Conservation (phyloP, 345 rosid genomes). For the Syzygium aromaticum region DNA sequence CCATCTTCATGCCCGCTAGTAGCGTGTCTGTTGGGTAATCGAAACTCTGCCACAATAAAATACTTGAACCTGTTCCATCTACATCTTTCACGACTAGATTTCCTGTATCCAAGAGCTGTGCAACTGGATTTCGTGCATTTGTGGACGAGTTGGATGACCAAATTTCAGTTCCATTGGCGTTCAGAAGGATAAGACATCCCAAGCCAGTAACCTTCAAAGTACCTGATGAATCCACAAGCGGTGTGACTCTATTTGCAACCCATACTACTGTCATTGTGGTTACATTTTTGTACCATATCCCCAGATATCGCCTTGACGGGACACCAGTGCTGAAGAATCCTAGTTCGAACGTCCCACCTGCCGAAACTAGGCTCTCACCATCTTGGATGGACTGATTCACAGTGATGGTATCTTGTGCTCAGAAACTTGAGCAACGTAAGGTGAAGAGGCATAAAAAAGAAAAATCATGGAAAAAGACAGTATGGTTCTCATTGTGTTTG, state of each 20-base stretch:
- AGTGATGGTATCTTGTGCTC: conserved; percentile 5
- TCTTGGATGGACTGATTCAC: conserved; percentile 7
- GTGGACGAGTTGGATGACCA: conserved; percentile 1
- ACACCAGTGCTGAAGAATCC: conserved; percentile 18
- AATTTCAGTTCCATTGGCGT: not conserved
- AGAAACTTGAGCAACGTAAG: not conserved
- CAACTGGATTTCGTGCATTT: conserved; percentile 5
- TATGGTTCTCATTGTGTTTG: not conserved
- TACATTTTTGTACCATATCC: conserved; percentile 22
- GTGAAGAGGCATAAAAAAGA: no score
- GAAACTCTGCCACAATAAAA: conserved; percentile 53
- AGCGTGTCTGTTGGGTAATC: conserved; percentile 35
- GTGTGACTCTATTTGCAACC: conserved; percentile 8
- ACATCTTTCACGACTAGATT: conserved; percentile 29
- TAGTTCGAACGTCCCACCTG: conserved; percentile 12
- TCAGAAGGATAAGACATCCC: not conserved
- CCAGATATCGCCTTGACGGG: conserved; percentile 11
- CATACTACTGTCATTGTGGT: conserved; percentile 5
- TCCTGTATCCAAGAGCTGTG: conserved; percentile 36
- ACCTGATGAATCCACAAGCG: not conserved
- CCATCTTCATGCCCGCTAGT: conserved; percentile 42
- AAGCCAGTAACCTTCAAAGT: not conserved
- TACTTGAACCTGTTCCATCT: not conserved
- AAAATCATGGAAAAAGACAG: not conserved
- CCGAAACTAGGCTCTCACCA: conserved; percentile 13